Percentiles rank a stretch among this genome's conserved stretches.
These are phyloP conservation scores for Sambucus nigra DNA, from an alignment of 129 eudicot species.

Conservation along the genomic window DNA sequence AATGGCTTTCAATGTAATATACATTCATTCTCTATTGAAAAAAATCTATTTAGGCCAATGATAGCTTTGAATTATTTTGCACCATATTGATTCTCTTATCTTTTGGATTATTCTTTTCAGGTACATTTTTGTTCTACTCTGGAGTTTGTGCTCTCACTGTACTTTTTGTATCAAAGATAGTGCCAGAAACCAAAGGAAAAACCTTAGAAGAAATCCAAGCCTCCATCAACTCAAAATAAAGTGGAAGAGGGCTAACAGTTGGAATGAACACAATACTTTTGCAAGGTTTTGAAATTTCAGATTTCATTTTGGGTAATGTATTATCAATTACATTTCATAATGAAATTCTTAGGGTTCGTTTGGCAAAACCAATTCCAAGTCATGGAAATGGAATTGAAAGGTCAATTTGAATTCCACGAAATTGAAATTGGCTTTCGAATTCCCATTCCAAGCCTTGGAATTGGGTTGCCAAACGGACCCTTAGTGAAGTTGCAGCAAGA, in stretches of 20 bases:
- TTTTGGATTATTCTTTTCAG: constrained; percentile 31
- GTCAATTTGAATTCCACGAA: no score
- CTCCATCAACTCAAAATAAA: constrained; percentile 29
- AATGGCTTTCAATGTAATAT: no score
- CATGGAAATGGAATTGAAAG: no score
- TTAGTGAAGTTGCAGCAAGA: background rate
- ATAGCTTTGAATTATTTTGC: background rate
- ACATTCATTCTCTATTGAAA: no score
- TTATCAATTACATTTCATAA: background rate
- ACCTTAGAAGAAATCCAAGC: constrained; percentile 80
- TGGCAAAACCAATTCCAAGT: no score
- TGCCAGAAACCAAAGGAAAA: constrained; percentile 85
- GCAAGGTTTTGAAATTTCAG: background rate
- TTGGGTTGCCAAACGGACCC: no score
- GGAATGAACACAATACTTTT: background rate
- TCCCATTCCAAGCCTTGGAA: no score
- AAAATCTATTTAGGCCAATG: background rate
- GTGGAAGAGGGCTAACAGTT: no score
- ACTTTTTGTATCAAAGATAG: constrained; percentile 55
- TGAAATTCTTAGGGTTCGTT: background rate
- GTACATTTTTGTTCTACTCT: constrained; percentile 58
- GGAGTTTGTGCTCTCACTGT: constrained; percentile 41
- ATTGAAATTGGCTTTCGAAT: no score
- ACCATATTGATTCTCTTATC: background rate
- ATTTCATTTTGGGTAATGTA: background rate